Evolutionary conservation across 257 asterid genomes (phyloP).

Genomic region (Paraleonurus japonicus): DNA sequence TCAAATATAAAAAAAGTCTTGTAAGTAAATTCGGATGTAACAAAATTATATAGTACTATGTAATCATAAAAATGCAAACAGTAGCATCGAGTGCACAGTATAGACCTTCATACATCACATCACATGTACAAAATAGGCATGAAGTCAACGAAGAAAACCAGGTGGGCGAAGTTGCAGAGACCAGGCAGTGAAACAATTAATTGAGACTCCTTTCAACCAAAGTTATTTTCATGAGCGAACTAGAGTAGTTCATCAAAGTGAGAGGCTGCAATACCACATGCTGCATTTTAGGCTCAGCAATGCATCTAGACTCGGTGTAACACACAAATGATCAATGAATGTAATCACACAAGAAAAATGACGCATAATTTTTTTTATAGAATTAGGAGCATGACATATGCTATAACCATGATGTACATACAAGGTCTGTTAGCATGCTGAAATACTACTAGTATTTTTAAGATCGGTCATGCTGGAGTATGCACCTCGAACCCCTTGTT

Average conservation of each 20-base stretch:
- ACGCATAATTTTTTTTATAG: neutral
- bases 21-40: neutral
- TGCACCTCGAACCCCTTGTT: neutral
- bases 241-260: neutral
- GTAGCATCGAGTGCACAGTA: neutral
- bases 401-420: neutral
- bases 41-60: neutral
- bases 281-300: neutral
- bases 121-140: neutral
- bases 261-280: no score
- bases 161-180: neutral
- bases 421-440: neutral
- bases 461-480: neutral
- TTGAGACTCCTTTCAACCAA: neutral
- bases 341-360: neutral
- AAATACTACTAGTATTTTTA: neutral
- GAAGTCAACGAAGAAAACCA: neutral
- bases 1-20: conserved; percentile 9
- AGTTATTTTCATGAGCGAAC: neutral
- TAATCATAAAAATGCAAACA: neutral
- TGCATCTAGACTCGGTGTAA: neutral
- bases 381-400: neutral
- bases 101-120: neutral
- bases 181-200: neutral
- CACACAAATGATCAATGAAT: neutral